A percentile compares a stretch with the other conserved stretches of the same genome.
Evolutionary conservation across 2,329 filamentous ascomycete genomes (phyloP).

Genomic region (Akanthomyces uredinophilus): DNA sequence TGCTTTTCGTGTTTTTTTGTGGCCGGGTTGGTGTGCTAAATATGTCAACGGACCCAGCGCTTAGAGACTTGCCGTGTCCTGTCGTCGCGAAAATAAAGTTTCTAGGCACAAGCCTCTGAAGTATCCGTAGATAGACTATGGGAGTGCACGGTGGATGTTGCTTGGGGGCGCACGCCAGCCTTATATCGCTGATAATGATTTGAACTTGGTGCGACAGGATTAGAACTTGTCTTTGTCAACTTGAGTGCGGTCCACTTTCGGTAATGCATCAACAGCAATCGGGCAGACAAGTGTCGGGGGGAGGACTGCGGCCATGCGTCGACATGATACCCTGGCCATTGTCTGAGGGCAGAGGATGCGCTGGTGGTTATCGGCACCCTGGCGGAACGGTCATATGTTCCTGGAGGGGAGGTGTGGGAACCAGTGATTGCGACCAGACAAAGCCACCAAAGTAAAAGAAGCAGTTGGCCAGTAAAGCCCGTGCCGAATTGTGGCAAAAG

Average conservation of each 20-base stretch:
- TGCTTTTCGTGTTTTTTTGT: neutral
- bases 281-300: neutral
- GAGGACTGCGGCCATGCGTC: neutral
- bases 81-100: neutral
- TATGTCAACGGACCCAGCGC: neutral
- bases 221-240: neutral
- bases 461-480: neutral
- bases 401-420: constrained; percentile 4
- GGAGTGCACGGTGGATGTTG: neutral
- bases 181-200: neutral
- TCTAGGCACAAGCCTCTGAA: neutral
- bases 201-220: neutral
- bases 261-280: neutral
- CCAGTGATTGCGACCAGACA: neutral
- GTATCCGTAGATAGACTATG: neutral
- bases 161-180: neutral
- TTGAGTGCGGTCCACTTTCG: neutral
- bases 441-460: neutral
- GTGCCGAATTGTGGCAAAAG: neutral
- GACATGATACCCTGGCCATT: neutral
- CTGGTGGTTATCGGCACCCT: neutral
- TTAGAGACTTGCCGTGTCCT: neutral
- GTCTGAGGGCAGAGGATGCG: neutral
- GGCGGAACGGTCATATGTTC: constrained; percentile 1
- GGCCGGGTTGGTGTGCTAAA: neutral